Evolutionary conservation across 352 stramenopile species (phyloP).

Genomic region (Phytophthora citrophthora): DNA sequence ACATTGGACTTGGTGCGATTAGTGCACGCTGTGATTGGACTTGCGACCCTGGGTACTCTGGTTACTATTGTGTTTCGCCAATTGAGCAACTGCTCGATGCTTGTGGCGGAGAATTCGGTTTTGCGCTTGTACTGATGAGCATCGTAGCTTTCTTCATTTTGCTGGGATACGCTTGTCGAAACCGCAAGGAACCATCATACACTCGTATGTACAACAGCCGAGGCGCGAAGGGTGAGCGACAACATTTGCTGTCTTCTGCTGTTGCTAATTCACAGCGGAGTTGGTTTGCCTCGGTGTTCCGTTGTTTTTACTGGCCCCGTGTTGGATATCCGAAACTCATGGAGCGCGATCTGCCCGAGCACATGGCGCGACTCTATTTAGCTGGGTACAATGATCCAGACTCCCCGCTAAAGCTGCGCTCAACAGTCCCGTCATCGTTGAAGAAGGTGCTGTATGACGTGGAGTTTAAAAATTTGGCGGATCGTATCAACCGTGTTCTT

Average conservation of each 20-base stretch:
- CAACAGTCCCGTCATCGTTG: slow-evolving; percentile 60
- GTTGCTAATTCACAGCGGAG: slow-evolving; percentile 62
- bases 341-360: slow-evolving; percentile 78
- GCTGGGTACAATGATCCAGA: slow-evolving; percentile 68
- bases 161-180: slow-evolving; percentile 74
- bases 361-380: slow-evolving; percentile 85
- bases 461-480: slow-evolving; percentile 67
- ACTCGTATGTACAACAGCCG: slow-evolving; percentile 56
- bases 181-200: slow-evolving; percentile 71
- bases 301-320: slow-evolving; percentile 78
- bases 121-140: slow-evolving; percentile 68
- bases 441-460: slow-evolving; percentile 73
- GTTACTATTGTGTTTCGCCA: slow-evolving; percentile 72
- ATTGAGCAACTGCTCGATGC: slow-evolving; percentile 80
- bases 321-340: slow-evolving; percentile 82
- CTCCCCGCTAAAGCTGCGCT: slow-evolving; percentile 61
- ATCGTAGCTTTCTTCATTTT: slow-evolving; percentile 77
- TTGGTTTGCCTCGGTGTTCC: slow-evolving; percentile 61
- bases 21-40: slow-evolving; percentile 70
- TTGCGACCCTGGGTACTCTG: slow-evolving; percentile 80
- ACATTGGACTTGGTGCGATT: slow-evolving; percentile 51
- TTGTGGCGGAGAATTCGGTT: slow-evolving; percentile 77
- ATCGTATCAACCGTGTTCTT: slow-evolving; percentile 69
- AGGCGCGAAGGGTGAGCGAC: slow-evolving; percentile 59
- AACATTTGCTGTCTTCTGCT: slow-evolving; percentile 68